Evolutionary conservation across 2,329 filamentous ascomycete species (phyloP).

Genomic region (Rutstroemia sp.): DNA sequence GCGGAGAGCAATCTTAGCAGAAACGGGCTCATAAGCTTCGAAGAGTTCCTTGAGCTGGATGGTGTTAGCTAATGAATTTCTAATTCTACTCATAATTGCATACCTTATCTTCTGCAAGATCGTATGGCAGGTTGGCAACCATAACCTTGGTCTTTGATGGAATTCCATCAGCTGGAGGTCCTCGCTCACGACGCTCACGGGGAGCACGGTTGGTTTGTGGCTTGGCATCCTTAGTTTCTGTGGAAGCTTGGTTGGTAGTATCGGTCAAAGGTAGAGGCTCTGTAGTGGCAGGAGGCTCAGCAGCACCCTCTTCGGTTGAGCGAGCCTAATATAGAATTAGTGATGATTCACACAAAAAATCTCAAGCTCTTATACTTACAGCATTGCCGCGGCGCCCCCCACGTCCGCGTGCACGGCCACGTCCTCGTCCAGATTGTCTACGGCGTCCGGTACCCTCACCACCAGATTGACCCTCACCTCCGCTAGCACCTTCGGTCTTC

Average conservation of each 20-base stretch:
- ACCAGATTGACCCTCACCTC: constrained; percentile 59
- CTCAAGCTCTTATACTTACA: constrained; percentile 41
- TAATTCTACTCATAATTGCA: constrained; percentile 29
- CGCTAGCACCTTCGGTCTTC: constrained; percentile 66
- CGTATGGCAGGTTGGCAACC: constrained; percentile 98
- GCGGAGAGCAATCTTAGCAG: constrained; percentile 96
- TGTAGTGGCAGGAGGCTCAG: constrained; percentile 41
- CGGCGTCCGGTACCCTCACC: constrained; percentile 55
- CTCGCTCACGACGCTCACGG: constrained; percentile 70
- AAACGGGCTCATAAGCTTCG: constrained; percentile 80
- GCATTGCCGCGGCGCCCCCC: constrained; percentile 57
- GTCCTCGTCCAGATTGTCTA: constrained; percentile 55
- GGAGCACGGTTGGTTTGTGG: constrained; percentile 37
- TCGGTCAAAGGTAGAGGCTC: constrained; percentile 55
- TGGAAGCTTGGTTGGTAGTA: constrained; percentile 50
- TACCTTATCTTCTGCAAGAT: constrained; percentile 96
- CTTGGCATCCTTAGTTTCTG: constrained; percentile 37
- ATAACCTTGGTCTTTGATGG: constrained; percentile 99
- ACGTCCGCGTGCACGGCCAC: constrained; percentile 59
- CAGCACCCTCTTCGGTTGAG: constrained; percentile 33
- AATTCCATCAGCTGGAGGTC: constrained; percentile 93
- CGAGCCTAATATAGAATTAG: constrained; percentile 22
- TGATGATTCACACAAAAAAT: neutral
- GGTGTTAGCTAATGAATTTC: neutral
- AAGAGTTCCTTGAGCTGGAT: constrained; percentile 94